These are phyloP conservation scores for Saksenaea oblongispora DNA, from an alignment of 371 early-diverging fungal species.

Conservation along the genomic window DNA sequence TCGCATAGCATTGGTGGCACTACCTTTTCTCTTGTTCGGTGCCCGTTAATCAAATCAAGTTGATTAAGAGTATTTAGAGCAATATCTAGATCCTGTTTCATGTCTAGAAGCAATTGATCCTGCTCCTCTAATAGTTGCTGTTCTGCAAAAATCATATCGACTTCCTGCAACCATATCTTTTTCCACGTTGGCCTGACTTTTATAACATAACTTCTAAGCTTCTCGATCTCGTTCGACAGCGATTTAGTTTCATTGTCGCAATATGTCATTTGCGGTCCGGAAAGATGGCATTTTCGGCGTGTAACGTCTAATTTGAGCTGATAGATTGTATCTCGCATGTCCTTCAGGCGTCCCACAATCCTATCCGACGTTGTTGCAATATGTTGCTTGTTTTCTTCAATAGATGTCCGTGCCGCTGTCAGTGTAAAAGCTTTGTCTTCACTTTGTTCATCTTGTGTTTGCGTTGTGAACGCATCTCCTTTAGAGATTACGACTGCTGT, in stretches of 20 bases:
- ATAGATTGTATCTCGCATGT: constrained; percentile 67
- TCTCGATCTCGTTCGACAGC: constrained; percentile 46
- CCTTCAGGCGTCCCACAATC: constrained; percentile 60
- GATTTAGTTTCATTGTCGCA: constrained; percentile 53
- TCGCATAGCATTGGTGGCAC: constrained; percentile 49
- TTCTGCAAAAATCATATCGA: constrained; percentile 73
- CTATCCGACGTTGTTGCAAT: constrained; percentile 57
- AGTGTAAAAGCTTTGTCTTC: too few species aligned
- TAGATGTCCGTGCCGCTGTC: constrained; percentile 18
- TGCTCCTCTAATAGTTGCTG: constrained; percentile 76
- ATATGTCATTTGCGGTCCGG: constrained; percentile 53
- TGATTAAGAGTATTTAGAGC: constrained; percentile 58
- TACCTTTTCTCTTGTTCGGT: constrained; percentile 37
- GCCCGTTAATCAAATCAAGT: constrained; percentile 59
- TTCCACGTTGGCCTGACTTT: constrained; percentile 71
- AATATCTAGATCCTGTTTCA: constrained; percentile 60
- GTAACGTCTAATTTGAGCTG: constrained; percentile 74
- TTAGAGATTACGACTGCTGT: too few species aligned
- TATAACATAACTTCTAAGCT: constrained; percentile 56
- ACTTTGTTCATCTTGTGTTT: too few species aligned
- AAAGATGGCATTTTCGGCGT: constrained; percentile 65
- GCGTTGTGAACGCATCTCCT: too few species aligned
- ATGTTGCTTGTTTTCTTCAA: constrained; percentile 61
- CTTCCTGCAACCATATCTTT: constrained; percentile 75
- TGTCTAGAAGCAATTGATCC: constrained; percentile 64